phyloP scores from a whole-genome alignment of 768 basidiomycete genomes.

The Myochromella boudieri region DNA sequence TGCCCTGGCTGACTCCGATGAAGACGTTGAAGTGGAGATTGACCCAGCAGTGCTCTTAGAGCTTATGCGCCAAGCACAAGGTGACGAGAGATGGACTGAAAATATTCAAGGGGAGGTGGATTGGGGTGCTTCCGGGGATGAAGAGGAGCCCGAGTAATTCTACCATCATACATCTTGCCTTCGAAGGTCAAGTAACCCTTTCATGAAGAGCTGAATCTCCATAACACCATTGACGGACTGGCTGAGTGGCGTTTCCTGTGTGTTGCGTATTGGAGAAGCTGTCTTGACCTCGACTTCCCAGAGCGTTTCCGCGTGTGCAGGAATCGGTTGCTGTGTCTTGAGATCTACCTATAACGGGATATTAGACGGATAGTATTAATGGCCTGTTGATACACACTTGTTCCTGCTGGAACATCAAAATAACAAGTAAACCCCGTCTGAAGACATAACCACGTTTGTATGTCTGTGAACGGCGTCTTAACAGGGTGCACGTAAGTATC shows the following conservation, averaged over 20 bases:
- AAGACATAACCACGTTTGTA: conserved; percentile 84
- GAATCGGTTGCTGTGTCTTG: conserved; percentile 72
- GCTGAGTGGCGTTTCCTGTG: conserved; percentile 73
- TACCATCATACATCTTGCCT: conserved; percentile 60
- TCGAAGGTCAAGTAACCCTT: conserved; percentile 75
- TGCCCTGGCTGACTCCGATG: conserved; percentile 15
- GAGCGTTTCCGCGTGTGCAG: conserved; percentile 75
- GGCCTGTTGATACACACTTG: conserved; percentile 48
- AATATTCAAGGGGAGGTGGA: conserved; percentile 43
- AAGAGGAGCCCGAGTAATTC: conserved; percentile 23
- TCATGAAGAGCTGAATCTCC: conserved; percentile 82
- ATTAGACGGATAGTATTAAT: not conserved
- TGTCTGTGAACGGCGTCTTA: conserved; percentile 68
- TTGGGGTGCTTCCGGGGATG: conserved; percentile 45
- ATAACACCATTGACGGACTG: conserved; percentile 72
- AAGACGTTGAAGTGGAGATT: conserved; percentile 30
- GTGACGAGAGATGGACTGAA: conserved; percentile 24
- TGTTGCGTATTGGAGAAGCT: conserved; percentile 73
- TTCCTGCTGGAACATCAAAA: conserved; percentile 86
- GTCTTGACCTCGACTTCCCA: conserved; percentile 92
- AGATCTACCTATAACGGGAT: conserved; percentile 69
- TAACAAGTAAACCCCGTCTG: conserved; percentile 64
- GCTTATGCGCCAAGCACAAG: conserved; percentile 37
- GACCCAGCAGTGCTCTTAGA: conserved; percentile 42
- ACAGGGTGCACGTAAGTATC: not conserved